Base-by-base conservation (phyloP, 768 basidiomycete species). In the Sporobolomyces pararoseus region DNA sequence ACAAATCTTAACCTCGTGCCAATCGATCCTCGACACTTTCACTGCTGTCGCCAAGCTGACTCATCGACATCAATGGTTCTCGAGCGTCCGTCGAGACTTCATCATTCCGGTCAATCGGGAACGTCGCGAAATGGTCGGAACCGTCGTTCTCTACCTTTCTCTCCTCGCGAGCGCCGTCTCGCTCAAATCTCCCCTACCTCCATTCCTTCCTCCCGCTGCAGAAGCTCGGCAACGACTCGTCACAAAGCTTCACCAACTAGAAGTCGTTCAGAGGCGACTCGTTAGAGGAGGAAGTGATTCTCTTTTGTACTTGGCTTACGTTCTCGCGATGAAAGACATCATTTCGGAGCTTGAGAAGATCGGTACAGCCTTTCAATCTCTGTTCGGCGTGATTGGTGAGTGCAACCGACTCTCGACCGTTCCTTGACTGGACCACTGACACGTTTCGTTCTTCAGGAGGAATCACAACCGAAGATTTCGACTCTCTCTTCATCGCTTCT, bases 21-120 rank as follows among this genome's bases (percentile, higher is more conserved):
- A 95, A 78, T 86, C 86, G 1, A 91, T 94, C 37, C 80, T 95
- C 70, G 92, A 94, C 76, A 87, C 85, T 77, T 80, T 99, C 65
- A 96, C 98, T 78, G 90, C 90, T 73, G 96, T 98, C 89, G 85
- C 94, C 34, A 94, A 91, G 78, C 94, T 97, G n/a, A 96, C 90
- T 7, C 92, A 91, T 0, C 84, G 91, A 47, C 90, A 95, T 79
- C 92, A 95, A 82, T 97, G 94, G 93, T 58, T 76, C 75, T 63
- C 37, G 17, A 49, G 46, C 63, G 90, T 97, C 27, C 83, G 89
- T 50, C 81, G 84, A 34, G 91, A 95, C 65, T 97, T 96, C 75
- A 90, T 98, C 71, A 79, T 90, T 3, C 94, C 95, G 1, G 93
- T 95, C 54, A 96, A 89, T 76, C 84, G 81, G 76, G 88, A 96